A percentile compares a stretch with the other conserved stretches of the same genome.
Evolutionary conservation across 1,284 basidiomycete species (phyloP).

Genomic region (Phlebopus sp.): DNA sequence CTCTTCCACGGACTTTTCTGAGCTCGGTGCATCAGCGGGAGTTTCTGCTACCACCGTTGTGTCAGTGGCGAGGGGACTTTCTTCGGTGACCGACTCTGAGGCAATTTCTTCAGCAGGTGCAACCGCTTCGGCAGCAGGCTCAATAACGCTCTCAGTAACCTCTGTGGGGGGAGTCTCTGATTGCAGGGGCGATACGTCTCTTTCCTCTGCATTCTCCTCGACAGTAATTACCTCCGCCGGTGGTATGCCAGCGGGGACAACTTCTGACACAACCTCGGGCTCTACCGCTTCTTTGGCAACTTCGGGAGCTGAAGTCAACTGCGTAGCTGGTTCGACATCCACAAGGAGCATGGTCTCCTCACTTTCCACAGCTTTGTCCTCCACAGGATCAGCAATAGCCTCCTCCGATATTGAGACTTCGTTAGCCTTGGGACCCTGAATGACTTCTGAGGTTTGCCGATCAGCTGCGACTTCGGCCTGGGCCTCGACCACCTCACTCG

Average conservation of each 20-base stretch:
- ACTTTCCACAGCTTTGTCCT: too few species aligned
- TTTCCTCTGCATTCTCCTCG: not conserved
- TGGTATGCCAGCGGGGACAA: not conserved
- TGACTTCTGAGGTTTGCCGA: not conserved
- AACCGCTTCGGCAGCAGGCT: not conserved
- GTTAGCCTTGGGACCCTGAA: not conserved
- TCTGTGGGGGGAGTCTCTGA: not conserved
- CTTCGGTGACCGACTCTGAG: not conserved
- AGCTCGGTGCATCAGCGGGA: too few species aligned
- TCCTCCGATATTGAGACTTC: not conserved
- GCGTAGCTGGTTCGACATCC: too few species aligned
- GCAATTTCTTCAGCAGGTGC: not conserved
- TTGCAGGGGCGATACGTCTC: not conserved
- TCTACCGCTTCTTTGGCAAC: not conserved
- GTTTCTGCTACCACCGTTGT: too few species aligned
- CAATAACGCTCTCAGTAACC: not conserved
- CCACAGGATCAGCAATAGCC: too few species aligned
- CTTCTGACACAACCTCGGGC: not conserved
- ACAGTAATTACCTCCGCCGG: not conserved
- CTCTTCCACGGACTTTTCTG: too few species aligned
- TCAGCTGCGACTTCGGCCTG: too few species aligned
- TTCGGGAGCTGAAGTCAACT: not conserved
- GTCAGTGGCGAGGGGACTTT: not conserved
- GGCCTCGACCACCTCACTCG: too few species aligned
- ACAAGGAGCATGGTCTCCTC: too few species aligned